Percentiles rank a stretch among this genome's conserved stretches.
Conservation (phyloP, 2,329 filamentous ascomycete genomes). For the Aspergillus quadricinctus region DNA sequence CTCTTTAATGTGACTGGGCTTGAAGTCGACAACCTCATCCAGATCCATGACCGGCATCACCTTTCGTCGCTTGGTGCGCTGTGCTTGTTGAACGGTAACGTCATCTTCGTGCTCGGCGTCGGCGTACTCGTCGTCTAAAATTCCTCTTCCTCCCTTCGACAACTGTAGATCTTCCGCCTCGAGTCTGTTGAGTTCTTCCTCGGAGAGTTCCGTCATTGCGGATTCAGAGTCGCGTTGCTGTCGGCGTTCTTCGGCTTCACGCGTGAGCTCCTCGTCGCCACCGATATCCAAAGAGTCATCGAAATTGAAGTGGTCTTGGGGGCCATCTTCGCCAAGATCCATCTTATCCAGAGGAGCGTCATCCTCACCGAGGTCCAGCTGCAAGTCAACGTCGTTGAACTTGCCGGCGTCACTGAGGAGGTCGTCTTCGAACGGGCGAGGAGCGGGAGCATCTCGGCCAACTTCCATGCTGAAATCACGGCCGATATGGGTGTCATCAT, state of each 20-base stretch:
- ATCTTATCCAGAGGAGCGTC: slow-evolving; percentile 40
- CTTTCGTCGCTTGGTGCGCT: slow-evolving; percentile 74
- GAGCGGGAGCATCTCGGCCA: slow-evolving; percentile 75
- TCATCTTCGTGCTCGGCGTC: slow-evolving; percentile 51
- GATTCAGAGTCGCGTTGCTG: slow-evolving; percentile 65
- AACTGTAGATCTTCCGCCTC: slow-evolving; percentile 29
- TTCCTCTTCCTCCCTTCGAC: slow-evolving; percentile 38
- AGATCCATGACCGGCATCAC: slow-evolving; percentile 58
- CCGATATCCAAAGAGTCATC: slow-evolving; percentile 52
- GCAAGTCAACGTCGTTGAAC: slow-evolving; percentile 51
- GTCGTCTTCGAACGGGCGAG: slow-evolving; percentile 56
- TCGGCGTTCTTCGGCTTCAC: slow-evolving; percentile 41
- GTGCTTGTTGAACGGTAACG: slow-evolving; percentile 57
- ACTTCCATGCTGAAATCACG: slow-evolving; percentile 72
- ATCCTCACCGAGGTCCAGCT: slow-evolving; percentile 45
- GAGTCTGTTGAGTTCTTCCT: slow-evolving; percentile 49
- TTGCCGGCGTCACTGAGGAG: slow-evolving; percentile 61
- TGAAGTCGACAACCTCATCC: slow-evolving; percentile 76
- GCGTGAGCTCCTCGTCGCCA: slow-evolving; percentile 52
- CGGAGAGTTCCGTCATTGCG: slow-evolving; percentile 65
- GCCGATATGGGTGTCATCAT: slow-evolving; percentile 61
- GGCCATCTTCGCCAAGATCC: slow-evolving; percentile 30
- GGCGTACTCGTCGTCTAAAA: slow-evolving; percentile 33
- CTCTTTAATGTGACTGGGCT: slow-evolving; percentile 72
- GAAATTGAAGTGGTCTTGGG: slow-evolving; percentile 55